phyloP scores from a whole-genome alignment of 2,329 filamentous ascomycete genomes.

The Hypomyces rosellus region DNA sequence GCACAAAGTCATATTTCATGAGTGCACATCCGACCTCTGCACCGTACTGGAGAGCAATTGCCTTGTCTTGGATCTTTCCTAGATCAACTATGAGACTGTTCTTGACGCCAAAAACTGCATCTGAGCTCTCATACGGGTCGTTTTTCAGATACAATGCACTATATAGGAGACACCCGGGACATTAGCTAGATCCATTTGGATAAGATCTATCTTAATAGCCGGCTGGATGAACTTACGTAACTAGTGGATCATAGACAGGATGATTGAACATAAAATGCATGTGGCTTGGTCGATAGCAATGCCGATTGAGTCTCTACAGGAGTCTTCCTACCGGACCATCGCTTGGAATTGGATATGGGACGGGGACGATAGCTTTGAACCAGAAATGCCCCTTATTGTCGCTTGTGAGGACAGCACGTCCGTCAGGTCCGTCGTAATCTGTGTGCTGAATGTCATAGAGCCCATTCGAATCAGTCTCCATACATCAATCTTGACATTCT shows the following conservation, averaged over 20 bases:
- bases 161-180: too few species aligned
- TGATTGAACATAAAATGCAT: constrained; percentile 90
- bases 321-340: constrained; percentile 78
- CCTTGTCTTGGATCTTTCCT: constrained; percentile 39
- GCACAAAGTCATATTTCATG: constrained; percentile 68
- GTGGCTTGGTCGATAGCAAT: constrained; percentile 70
- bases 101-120: constrained; percentile 85
- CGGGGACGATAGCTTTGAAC: constrained; percentile 80
- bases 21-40: constrained; percentile 58
- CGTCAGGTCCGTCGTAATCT: constrained; percentile 40
- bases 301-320: constrained; percentile 57
- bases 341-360: constrained; percentile 78
- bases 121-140: constrained; percentile 75
- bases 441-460: constrained; percentile 74
- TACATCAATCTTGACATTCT: constrained; percentile 62
- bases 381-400: constrained; percentile 45
- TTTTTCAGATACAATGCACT: constrained; percentile 73
- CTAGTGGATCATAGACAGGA: constrained; percentile 68
- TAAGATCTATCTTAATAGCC: too few species aligned
- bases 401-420: constrained; percentile 23
- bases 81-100: constrained; percentile 66
- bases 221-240: constrained; percentile 82
- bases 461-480: constrained; percentile 72
- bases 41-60: constrained; percentile 53
- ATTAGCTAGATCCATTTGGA: too few species aligned